phyloP scores from a whole-genome alignment of 108 stramenopile genomes.

The Nitzschia inconspicua region DNA sequence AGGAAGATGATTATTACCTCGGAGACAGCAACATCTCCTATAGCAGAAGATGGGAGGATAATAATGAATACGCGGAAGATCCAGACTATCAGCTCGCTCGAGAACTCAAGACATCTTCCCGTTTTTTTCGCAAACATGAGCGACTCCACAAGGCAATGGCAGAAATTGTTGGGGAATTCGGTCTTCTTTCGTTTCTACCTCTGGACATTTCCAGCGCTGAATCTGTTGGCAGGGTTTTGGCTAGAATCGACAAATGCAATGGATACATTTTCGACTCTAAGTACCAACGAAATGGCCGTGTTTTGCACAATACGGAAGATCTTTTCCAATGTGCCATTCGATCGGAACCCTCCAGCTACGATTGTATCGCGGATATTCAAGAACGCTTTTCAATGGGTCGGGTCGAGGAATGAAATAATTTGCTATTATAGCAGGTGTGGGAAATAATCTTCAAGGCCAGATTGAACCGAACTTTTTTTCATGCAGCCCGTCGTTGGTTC shows the following conservation, averaged over 20 bases:
- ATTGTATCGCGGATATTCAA: slow-evolving; percentile 44
- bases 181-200: slow-evolving; percentile 68
- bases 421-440: too few species aligned
- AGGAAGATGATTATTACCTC: slow-evolving; percentile 9
- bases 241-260: slow-evolving; percentile 79
- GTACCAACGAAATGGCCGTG: not conserved
- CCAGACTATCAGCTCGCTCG: slow-evolving; percentile 71
- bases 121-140: slow-evolving; percentile 51
- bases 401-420: slow-evolving; percentile 7
- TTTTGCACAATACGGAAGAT: slow-evolving; percentile 14
- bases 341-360: slow-evolving; percentile 29
- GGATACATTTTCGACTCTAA: slow-evolving; percentile 62
- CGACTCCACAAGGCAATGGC: slow-evolving; percentile 67
- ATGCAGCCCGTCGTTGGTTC: too few species aligned
- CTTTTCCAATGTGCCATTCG: slow-evolving; percentile 48
- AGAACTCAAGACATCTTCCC: slow-evolving; percentile 40
- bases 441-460: too few species aligned
- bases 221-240: slow-evolving; percentile 77
- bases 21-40: slow-evolving; percentile 10
- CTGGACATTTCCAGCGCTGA: slow-evolving; percentile 77
- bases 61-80: slow-evolving; percentile 57
- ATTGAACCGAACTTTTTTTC: too few species aligned
- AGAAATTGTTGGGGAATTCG: slow-evolving; percentile 80
- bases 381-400: slow-evolving; percentile 23
- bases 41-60: too few species aligned